Evolutionary conservation across 768 basidiomycete genomes (phyloP).

Genomic region (Tylopilus subfusipes): DNA sequence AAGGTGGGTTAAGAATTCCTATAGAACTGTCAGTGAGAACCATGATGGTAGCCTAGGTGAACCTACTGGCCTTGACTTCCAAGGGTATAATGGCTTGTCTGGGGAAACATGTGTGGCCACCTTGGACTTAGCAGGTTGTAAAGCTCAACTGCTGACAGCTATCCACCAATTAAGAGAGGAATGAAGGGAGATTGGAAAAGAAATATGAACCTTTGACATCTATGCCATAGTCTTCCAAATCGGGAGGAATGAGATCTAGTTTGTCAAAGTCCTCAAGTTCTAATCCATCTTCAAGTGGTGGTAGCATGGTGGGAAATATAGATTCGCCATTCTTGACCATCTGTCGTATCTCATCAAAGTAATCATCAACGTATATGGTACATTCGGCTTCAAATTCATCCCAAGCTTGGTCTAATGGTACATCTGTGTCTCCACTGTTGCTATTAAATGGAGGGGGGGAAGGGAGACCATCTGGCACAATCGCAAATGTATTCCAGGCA

Average conservation of each 20-base stretch:
- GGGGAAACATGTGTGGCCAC: not conserved
- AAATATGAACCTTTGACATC: not conserved
- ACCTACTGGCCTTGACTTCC: not conserved
- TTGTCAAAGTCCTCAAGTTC: not conserved
- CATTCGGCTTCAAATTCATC: constrained; percentile 1
- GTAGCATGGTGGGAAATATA: not conserved
- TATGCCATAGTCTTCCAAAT: not conserved
- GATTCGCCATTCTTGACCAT: not conserved
- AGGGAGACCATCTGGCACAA: not conserved
- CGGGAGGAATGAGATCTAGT: not conserved
- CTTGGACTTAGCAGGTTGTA: not conserved
- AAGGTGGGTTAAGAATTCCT: constrained; percentile 30
- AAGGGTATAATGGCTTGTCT: constrained; percentile 4
- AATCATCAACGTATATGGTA: not conserved
- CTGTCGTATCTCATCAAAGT: constrained; percentile 8
- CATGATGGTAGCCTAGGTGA: no score
- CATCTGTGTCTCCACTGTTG: not conserved
- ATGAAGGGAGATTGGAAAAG: not conserved
- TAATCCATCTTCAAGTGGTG: constrained; percentile 7
- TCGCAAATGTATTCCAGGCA: not conserved
- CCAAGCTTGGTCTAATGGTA: constrained; percentile 1
- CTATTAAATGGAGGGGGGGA: not conserved
- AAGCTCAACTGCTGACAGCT: not conserved
- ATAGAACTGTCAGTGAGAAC: constrained; percentile 9
- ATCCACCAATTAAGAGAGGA: not conserved